Conservation (phyloP, 2,329 filamentous ascomycete species). For the Colletotrichum eleusines region DNA sequence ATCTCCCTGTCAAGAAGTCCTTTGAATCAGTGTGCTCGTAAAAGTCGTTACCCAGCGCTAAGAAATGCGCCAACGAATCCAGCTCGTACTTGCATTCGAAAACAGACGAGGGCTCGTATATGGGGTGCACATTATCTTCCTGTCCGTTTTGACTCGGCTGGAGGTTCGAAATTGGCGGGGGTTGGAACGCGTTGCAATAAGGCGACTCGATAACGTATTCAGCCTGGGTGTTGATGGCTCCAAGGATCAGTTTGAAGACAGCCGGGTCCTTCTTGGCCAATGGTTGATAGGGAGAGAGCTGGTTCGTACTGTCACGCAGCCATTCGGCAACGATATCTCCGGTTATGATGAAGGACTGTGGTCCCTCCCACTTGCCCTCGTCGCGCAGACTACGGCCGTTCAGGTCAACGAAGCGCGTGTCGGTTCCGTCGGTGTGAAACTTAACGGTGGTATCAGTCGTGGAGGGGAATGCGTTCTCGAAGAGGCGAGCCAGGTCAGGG, state of each 20-base stretch:
- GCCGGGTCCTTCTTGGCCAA: conserved; percentile 84
- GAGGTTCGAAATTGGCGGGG: conserved; percentile 85
- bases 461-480: conserved; percentile 95
- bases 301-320: conserved; percentile 93
- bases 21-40: conserved; percentile 82
- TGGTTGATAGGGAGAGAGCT: conserved; percentile 88
- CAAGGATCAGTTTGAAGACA: conserved; percentile 84
- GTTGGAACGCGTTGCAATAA: conserved; percentile 99
- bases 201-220: conserved; percentile 95
- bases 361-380: conserved; percentile 79
- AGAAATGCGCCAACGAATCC: conserved; percentile 92
- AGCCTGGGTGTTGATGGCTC: conserved; percentile 95
- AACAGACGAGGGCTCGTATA: conserved; percentile 85
- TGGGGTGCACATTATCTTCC: conserved; percentile 85
- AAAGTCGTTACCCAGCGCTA: conserved; percentile 88
- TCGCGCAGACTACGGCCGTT: conserved; percentile 53
- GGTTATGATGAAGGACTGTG: conserved; percentile 93
- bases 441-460: conserved; percentile 90
- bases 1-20: conserved; percentile 82
- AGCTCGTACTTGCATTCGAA: conserved; percentile 99
- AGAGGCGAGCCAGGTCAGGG: conserved; percentile 89
- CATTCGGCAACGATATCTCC: conserved; percentile 95
- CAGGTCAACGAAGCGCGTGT: conserved; percentile 48
- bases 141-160: conserved; percentile 81
- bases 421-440: conserved; percentile 79